Base-by-base conservation (phyloP, 2,329 filamentous ascomycete species). In the Amesomyces nigricolor region DNA sequence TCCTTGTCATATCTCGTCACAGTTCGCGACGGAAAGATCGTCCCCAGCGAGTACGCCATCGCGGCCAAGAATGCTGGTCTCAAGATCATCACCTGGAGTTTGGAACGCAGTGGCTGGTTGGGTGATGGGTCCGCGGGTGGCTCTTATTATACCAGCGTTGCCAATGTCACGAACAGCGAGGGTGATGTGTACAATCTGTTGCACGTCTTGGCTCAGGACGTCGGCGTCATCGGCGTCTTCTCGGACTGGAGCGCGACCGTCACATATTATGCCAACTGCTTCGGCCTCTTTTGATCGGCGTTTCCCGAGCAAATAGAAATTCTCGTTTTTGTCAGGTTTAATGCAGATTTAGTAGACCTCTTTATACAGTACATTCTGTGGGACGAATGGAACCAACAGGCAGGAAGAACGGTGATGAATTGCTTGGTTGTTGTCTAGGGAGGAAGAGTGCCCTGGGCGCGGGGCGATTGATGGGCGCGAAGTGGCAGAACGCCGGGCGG, bases 251-350 rank as follows among this genome's bases (percentile, higher is more conserved):
- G 80, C 14, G 80, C 82, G 10, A 86, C 85, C 0, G 78, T 82
- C 7, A 86, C 83, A 0, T 88, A 85, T 61, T 89, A 87, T 68
- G 86, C 85, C 60, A 89, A 87, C 64, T 89, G 86, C 70, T 82
- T 88, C 61, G 78, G 69, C 13, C 56, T 70, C 2, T 62, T 61
- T 49, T 61, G 17, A 32, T 19, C 17, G 17, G 17, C 17, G 17
- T n/a, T n/a, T n/a, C n/a, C n/a, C n/a, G n/a, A n/a, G n/a, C n/a
- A n/a, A 54, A 26, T 35, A 4, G 17, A 3, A 10, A 22, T 7
- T 19, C 17, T 19, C 17, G 2, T 19, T 19, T 3, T 19, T 19
- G 17, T 19, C 17, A 19, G 3, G 17, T 19, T 19, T 19, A 19
- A 19, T 19, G 17, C 17, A 19, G 17, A 19, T 2, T 19, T 19